Evolutionary conservation across 805 yeast genomes (phyloP).

Genomic region (Candida stauntonica): DNA sequence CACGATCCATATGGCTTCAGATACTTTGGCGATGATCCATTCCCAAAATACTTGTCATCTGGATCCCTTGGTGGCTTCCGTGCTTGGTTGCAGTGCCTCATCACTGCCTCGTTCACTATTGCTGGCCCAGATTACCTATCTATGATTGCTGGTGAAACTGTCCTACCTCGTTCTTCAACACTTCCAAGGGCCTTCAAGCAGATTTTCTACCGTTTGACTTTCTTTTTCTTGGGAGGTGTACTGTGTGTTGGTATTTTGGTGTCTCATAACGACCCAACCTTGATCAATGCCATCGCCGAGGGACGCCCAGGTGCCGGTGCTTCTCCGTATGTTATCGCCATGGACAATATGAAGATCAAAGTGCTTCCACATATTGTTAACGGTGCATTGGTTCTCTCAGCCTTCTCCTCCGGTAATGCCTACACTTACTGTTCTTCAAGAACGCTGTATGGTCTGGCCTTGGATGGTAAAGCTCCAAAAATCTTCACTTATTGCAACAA

Average conservation of each 20-base stretch:
- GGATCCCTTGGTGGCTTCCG: constrained; percentile 63
- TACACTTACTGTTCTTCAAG: constrained; percentile 70
- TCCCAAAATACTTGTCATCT: constrained; percentile 48
- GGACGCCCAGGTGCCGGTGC: constrained; percentile 74
- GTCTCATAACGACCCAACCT: constrained; percentile 59
- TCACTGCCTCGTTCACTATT: constrained; percentile 71
- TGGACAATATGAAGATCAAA: constrained; percentile 62
- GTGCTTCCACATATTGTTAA: constrained; percentile 76
- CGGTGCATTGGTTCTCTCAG: constrained; percentile 67
- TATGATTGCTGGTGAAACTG: constrained; percentile 81
- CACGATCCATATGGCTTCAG: constrained; percentile 60
- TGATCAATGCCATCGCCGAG: constrained; percentile 52
- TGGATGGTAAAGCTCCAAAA: constrained; percentile 69
- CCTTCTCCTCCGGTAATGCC: constrained; percentile 82
- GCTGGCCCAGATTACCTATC: constrained; percentile 87
- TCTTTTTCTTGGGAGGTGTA: constrained; percentile 70
- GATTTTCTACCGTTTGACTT: constrained; percentile 61
- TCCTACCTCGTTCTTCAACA: constrained; percentile 57
- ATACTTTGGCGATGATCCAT: constrained; percentile 50
- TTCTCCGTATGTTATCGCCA: constrained; percentile 81
- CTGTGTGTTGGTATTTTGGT: constrained; percentile 75
- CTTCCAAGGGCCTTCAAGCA: constrained; percentile 78
- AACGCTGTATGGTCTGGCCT: constrained; percentile 64
- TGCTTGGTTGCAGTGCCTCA: constrained; percentile 66
- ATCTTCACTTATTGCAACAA: constrained; percentile 57